These are phyloP conservation scores for Diaporthe longicolla DNA, from an alignment of 2,329 filamentous ascomycete genomes.

Conservation along the genomic window DNA sequence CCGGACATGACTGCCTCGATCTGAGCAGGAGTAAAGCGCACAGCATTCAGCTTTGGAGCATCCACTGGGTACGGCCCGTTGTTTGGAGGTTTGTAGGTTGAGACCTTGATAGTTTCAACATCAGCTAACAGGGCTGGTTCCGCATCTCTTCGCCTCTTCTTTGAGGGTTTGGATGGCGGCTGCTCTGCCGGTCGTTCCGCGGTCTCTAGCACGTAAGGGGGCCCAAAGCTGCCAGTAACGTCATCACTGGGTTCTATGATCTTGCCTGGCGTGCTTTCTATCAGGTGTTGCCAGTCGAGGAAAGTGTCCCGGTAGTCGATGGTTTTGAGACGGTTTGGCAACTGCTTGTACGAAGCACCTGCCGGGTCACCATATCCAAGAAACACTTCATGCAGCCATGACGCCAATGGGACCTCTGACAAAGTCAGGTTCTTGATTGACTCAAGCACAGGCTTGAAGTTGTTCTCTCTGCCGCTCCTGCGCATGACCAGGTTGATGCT, in stretches of 20 bases:
- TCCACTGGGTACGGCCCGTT: slow-evolving; percentile 91
- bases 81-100: slow-evolving; percentile 90
- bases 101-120: slow-evolving; percentile 81
- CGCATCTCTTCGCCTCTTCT: slow-evolving; percentile 87
- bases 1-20: slow-evolving; percentile 94
- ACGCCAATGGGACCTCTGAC: slow-evolving; percentile 86
- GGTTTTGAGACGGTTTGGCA: slow-evolving; percentile 82
- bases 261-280: slow-evolving; percentile 90
- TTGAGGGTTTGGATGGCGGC: slow-evolving; percentile 73
- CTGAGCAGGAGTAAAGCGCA: slow-evolving; percentile 93
- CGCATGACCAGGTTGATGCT: slow-evolving; percentile 88
- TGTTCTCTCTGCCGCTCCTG: slow-evolving; percentile 90
- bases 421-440: slow-evolving; percentile 90
- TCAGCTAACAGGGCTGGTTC: slow-evolving; percentile 75
- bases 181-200: slow-evolving; percentile 67
- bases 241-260: slow-evolving; percentile 84
- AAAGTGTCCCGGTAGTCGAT: slow-evolving; percentile 96
- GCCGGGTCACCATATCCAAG: slow-evolving; percentile 96
- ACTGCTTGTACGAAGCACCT: slow-evolving; percentile 86
- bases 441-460: slow-evolving; percentile 94
- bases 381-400: slow-evolving; percentile 97
- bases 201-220: slow-evolving; percentile 88
- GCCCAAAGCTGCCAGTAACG: slow-evolving; percentile 80
- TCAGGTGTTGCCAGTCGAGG: slow-evolving; percentile 92
- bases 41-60: slow-evolving; percentile 82